Base-by-base conservation (phyloP, 1,284 basidiomycete species). In the Exobasidium rhododendri region DNA sequence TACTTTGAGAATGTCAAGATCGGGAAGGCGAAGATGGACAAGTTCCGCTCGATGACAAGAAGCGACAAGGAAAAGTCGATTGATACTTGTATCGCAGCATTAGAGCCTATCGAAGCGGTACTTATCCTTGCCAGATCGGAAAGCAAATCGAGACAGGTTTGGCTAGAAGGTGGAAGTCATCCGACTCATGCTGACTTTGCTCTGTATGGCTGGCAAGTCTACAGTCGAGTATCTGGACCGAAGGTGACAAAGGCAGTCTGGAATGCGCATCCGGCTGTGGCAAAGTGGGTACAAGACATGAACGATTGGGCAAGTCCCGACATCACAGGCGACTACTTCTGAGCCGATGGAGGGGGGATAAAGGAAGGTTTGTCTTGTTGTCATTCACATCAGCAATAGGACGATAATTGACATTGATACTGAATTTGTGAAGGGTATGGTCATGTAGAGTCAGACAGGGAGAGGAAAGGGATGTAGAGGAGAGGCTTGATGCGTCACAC, bases 141-240 rank as follows among this genome's bases (percentile, higher is more conserved):
- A 49, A 47, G 20, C 29, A 10, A 30, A 26, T n/a, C 51, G 17
- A 28, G 13, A 10, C 43, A 59, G 2, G 32, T 62, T 4, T 74
- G 68, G 68, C 54, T 74, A 28, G 70, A 66, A 2, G 69, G 67
- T 7, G 66, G 68, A 4, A 59, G 65, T 7, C 32, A 68, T 13
- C 72, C 72, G 13, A 72, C 66, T 22, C 72, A 74, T 60, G 70
- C 72, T 26, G 72, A 74, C 56, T 69, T 69, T 59, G 61, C 64
- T 40, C 61, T 74, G 32, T 72, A 67, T 28, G 71, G 72, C 2
- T 74, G 62, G 61, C 70, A 72, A 56, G 68, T 66, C 14, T 70
- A 68, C 45, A 60, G 63, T 2, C 50, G 70, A 2, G 61, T 60
- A 2, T 66, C 70, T 13, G 70, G 70, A 2, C 46, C 59, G 13